phyloP scores from a whole-genome alignment of 2,329 filamentous ascomycete species.

The Fusarium sp. region DNA sequence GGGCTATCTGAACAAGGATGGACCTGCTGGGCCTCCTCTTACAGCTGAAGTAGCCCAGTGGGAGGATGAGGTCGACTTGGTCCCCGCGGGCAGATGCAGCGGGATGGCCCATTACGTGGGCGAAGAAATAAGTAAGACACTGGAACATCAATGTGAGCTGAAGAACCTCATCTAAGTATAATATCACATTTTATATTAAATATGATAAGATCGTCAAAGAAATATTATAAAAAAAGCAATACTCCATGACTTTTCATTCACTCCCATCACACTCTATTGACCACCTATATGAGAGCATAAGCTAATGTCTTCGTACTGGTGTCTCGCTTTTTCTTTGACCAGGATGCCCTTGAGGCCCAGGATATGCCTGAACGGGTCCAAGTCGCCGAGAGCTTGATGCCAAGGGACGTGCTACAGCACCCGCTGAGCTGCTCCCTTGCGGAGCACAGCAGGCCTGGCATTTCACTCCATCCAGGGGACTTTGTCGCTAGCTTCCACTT shows the following conservation, averaged over 20 bases:
- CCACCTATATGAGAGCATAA: background rate
- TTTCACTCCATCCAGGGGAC: constrained; percentile 36
- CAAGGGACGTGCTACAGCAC: constrained; percentile 5
- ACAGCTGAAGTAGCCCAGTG: constrained; percentile 17
- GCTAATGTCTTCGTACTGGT: background rate
- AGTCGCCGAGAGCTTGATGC: constrained; percentile 35
- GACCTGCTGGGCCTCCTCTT: constrained; percentile 19
- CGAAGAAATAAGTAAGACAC: background rate
- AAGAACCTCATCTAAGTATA: too few species aligned
- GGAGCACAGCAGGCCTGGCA: constrained; percentile 30
- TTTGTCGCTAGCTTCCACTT: constrained; percentile 35
- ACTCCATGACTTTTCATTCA: background rate
- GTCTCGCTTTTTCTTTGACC: background rate
- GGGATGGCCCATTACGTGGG: constrained; percentile 10
- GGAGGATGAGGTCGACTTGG: constrained; percentile 29
- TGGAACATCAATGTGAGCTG: background rate
- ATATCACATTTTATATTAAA: too few species aligned
- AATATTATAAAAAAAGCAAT: background rate
- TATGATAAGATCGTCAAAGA: background rate
- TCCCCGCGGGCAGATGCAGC: constrained; percentile 30
- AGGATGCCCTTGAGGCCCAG: constrained; percentile 18
- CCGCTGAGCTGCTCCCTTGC: constrained; percentile 20
- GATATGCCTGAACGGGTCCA: constrained; percentile 38
- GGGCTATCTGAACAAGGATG: constrained; percentile 26
- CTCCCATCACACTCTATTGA: background rate